Base-by-base conservation (phyloP, 345 rosid species). In the Euphorbia pulcherrima region DNA sequence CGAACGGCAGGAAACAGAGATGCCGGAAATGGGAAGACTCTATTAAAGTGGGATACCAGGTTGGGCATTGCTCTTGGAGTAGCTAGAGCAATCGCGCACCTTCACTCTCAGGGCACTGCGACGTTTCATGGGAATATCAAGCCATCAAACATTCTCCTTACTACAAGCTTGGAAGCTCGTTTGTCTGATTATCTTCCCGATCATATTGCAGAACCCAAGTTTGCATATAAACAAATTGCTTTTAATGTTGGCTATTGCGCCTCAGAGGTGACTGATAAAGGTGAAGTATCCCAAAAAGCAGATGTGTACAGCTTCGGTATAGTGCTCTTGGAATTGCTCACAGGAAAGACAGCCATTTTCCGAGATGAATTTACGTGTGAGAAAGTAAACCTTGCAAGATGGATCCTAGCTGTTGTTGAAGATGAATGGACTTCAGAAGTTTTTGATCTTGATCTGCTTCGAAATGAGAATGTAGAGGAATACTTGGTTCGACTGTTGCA, bases 221-320 rank as follows among this genome's bases (percentile, higher is more conserved):
- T 73, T 48, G 60, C 75, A 40, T 74, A 83, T n/a, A 82, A 72
- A 71, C 83, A 78, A 13, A 8, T 82, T n/a, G n/a, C n/a, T n/a
- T n/a, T n/a, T n/a, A n/a, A n/a, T 3, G 81, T 74, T 23, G 83
- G 83, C 26, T 82, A 82, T 37, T 78, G 81, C 10, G 86, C 83
- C 2, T 83, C 86, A 0, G 86, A 82, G 67, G 81, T 82, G 41
- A 82, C 80, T 7, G 80, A 77, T 62, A 41, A 76, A n/a, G 81
- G 68, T 26, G 75, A 75, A 73, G 72, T 82, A 53, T 82, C 85
- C 44, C 85, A 79, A 53, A 79, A 76, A 44, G 83, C 85, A 0
- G 85, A 82, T 69, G 85, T 82, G 35, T 79, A 82, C 79, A 82
- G 85, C 75, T 82, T 78, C 21, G 85, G 85, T 0, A 72, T 82